Base-by-base conservation (phyloP, 2,329 filamentous ascomycete genomes). In the Colletotrichum nymphaeae region DNA sequence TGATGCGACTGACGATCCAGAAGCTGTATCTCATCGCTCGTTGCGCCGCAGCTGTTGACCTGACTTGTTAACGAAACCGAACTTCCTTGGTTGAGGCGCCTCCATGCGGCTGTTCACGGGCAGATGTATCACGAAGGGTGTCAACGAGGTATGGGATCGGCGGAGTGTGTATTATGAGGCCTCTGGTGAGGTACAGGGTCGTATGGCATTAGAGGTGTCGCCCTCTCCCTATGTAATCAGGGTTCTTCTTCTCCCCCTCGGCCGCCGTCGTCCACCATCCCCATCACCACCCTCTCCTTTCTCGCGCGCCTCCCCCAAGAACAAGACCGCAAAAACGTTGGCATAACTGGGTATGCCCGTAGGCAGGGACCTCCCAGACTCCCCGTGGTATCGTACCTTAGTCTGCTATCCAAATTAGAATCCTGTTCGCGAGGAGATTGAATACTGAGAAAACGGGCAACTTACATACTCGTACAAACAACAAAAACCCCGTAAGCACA, bases 361-460 rank as follows among this genome's bases (percentile, higher is more conserved):
- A 73, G 71, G 62, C 71, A 71, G 71, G 28, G 62, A 73, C 71
- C 70, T 26, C 56, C 60, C 4, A 55, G 26, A 28, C 32, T 49
- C 16, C 26, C 32, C 57, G 28, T 49, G 26, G 6, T 42, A 16
- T 37, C 32, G 4, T 57, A 24, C 24, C 24, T 24, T 24, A 6
- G 14, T 19, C 53, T 67, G 19, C 8, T n/a, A 58, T 35, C 11
- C 19, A 12, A 2, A 7, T 73, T 26, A 66, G 49, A 22, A 70
- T 11, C n/a, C 3, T n/a, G 14, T 5, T 3, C 11, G 35, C 14
- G 3, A 26, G 4, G 5, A 26, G 6, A 32, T 22, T 12, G 12
- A n/a, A 2, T n/a, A 14, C 5, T 19, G 22, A 52, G 60, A 14
- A 14, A 11, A 8, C 35, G 32, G 8, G 19, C 26, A 9, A 57